Evolutionary conservation across 306 rosid species (phyloP).

Genomic region (Hylodesmum podocarpum): DNA sequence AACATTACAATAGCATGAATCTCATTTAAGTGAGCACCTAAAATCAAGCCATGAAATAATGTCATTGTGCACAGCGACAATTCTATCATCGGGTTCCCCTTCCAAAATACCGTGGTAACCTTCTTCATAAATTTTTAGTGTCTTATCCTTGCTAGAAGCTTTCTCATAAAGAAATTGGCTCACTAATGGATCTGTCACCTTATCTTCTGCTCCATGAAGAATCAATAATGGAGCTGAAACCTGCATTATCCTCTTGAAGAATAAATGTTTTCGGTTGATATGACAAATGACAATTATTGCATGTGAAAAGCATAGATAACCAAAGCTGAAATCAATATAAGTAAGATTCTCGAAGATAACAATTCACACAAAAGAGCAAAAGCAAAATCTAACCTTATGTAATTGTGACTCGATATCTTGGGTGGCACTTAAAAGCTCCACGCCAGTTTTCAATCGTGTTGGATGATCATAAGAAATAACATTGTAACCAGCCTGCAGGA

Average conservation of each 20-base stretch:
- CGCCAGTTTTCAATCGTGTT: constrained; percentile 70
- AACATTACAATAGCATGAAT: background rate
- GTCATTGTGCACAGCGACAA: constrained; percentile 60
- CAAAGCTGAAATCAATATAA: background rate
- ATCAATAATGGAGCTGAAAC: constrained; percentile 74
- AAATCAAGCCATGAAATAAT: constrained; percentile 76
- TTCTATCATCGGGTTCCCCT: constrained; percentile 87
- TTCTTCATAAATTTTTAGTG: constrained; percentile 62
- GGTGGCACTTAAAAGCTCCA: constrained; percentile 75
- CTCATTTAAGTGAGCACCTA: constrained; percentile 35
- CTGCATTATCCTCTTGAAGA: constrained; percentile 34
- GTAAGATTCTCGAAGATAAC: background rate
- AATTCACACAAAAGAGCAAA: background rate
- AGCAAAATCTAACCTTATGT: constrained; percentile 55
- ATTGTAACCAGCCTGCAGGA: constrained; percentile 69
- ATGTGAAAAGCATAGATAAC: background rate
- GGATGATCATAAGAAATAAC: constrained; percentile 68
- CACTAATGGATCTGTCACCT: constrained; percentile 80
- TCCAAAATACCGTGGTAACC: constrained; percentile 80
- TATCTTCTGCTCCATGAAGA: constrained; percentile 85
- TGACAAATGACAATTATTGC: background rate
- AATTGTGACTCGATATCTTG: constrained; percentile 66
- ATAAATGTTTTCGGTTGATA: background rate
- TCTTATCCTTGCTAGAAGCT: constrained; percentile 74
- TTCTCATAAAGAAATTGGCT: constrained; percentile 78